Evolutionary conservation across 495 filamentous ascomycete species (phyloP).

Genomic region (Trichoderma gamsii): DNA sequence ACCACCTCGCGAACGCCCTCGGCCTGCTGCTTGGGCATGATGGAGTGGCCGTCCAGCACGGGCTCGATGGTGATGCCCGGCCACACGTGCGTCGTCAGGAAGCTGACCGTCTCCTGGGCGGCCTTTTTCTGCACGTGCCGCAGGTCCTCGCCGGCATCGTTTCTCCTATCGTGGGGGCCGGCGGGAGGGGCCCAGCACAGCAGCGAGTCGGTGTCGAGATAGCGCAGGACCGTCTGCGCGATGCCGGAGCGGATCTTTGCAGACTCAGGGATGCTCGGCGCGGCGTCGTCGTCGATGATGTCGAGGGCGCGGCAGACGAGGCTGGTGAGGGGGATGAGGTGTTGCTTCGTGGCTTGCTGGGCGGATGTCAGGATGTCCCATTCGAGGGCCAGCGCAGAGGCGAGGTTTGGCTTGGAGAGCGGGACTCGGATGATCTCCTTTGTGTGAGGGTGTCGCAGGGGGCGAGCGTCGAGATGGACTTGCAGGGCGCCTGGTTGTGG

Average conservation of each 20-base stretch:
- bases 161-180: constrained; percentile 28
- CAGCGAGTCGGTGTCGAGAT: constrained; percentile 88
- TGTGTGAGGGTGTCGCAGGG: constrained; percentile 66
- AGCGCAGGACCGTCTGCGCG: constrained; percentile 63
- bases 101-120: constrained; percentile 61
- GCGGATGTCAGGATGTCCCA: constrained; percentile 81
- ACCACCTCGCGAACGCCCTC: constrained; percentile 68
- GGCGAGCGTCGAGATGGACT: constrained; percentile 71
- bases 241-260: constrained; percentile 49
- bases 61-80: constrained; percentile 72
- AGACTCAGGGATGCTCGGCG: constrained; percentile 19
- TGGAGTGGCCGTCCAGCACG: constrained; percentile 64
- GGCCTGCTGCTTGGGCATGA: constrained; percentile 65
- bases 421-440: constrained; percentile 66
- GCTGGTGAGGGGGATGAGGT: constrained; percentile 87
- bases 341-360: constrained; percentile 68
- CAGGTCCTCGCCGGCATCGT: constrained; percentile 45
- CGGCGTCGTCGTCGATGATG: constrained; percentile 57
- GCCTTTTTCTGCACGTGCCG: constrained; percentile 64
- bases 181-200: constrained; percentile 76
- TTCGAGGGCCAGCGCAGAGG: constrained; percentile 80
- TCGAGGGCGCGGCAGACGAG: constrained; percentile 74
- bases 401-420: constrained; percentile 68
- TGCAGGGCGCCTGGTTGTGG: constrained; percentile 51
- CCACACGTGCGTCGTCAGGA: constrained; percentile 71